Percentiles rank a stretch among this genome's conserved stretches.
These are phyloP conservation scores for Pseudohyphozyma bogoriensis DNA, from an alignment of 768 basidiomycete species.

Conservation along the genomic window DNA sequence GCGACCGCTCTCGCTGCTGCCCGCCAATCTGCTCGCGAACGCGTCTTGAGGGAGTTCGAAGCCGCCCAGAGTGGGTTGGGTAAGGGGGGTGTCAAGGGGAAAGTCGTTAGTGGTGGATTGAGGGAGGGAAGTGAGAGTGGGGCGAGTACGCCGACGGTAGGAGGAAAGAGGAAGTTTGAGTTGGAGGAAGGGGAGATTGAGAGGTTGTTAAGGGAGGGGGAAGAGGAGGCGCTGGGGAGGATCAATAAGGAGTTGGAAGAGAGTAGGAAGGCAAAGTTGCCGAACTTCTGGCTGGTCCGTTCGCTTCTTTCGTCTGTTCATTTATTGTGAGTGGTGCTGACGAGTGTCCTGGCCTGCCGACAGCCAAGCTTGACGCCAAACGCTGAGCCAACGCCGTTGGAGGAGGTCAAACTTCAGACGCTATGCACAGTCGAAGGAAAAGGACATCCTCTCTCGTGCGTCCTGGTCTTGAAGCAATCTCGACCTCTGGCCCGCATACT, in stretches of 20 bases:
- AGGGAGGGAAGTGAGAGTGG: slow-evolving; percentile 37
- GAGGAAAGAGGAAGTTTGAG: slow-evolving; percentile 70
- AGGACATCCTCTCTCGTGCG: too few species aligned
- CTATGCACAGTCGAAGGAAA: slow-evolving; percentile 80
- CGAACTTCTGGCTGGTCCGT: slow-evolving; percentile 78
- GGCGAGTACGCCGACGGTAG: slow-evolving; percentile 7
- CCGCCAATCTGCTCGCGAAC: slow-evolving; percentile 65
- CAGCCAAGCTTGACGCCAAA: slow-evolving; percentile 24
- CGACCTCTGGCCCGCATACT: too few species aligned
- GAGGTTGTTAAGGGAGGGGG: slow-evolving; percentile 63
- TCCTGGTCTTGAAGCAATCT: too few species aligned
- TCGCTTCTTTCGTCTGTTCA: neutral
- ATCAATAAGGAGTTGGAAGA: slow-evolving; percentile 64
- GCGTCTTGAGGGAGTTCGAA: slow-evolving; percentile 84
- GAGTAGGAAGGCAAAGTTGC: slow-evolving; percentile 72
- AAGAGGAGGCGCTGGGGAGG: slow-evolving; percentile 70
- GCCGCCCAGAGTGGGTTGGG: slow-evolving; percentile 68
- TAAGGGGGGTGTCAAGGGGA: slow-evolving; percentile 40
- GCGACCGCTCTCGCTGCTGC: slow-evolving; percentile 65
- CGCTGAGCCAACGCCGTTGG: slow-evolving; percentile 9
- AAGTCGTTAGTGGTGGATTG: slow-evolving; percentile 10
- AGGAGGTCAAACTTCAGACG: slow-evolving; percentile 58
- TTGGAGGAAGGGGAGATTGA: slow-evolving; percentile 67
- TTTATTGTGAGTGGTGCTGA: neutral
- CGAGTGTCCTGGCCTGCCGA: neutral